Conservation (phyloP, 768 basidiomycete genomes). For the Leucogyrophana mollusca region DNA sequence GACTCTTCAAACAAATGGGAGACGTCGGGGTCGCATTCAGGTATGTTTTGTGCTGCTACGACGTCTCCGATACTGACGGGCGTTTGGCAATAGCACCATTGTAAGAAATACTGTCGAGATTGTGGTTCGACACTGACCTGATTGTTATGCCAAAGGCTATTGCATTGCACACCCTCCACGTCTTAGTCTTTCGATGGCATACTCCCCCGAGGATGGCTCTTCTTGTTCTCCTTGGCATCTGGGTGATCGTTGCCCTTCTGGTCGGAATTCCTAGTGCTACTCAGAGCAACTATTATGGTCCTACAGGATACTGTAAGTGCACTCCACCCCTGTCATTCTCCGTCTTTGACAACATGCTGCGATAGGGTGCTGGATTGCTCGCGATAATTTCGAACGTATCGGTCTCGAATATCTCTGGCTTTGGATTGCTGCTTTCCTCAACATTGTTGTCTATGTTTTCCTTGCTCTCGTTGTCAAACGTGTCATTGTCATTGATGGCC, state of each 20-base stretch:
- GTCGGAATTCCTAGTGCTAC: slow-evolving; percentile 36
- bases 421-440: slow-evolving; percentile 44
- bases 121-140: neutral
- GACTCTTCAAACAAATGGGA: slow-evolving; percentile 37
- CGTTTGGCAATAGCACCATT: slow-evolving; percentile 11
- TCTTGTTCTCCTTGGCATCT: slow-evolving; percentile 34
- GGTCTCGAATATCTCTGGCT: slow-evolving; percentile 53
- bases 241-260: slow-evolving; percentile 38
- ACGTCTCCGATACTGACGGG: slow-evolving; percentile 5
- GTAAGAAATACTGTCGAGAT: slow-evolving; percentile 2
- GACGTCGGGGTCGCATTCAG: slow-evolving; percentile 41
- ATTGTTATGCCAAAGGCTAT: slow-evolving; percentile 25
- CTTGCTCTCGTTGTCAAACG: slow-evolving; percentile 43
- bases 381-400: slow-evolving; percentile 36
- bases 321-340: neutral
- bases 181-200: slow-evolving; percentile 33
- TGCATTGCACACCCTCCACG: slow-evolving; percentile 38
- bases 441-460: slow-evolving; percentile 42
- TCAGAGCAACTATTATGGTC: slow-evolving; percentile 38
- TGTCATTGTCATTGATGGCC: slow-evolving; percentile 32
- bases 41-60: slow-evolving; percentile 19
- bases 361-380: slow-evolving; percentile 54
- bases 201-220: slow-evolving; percentile 29
- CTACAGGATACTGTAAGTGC: slow-evolving; percentile 38
- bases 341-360: neutral